Conservation (phyloP, 768 basidiomycete species). For the Aureoboletus auriporus region DNA sequence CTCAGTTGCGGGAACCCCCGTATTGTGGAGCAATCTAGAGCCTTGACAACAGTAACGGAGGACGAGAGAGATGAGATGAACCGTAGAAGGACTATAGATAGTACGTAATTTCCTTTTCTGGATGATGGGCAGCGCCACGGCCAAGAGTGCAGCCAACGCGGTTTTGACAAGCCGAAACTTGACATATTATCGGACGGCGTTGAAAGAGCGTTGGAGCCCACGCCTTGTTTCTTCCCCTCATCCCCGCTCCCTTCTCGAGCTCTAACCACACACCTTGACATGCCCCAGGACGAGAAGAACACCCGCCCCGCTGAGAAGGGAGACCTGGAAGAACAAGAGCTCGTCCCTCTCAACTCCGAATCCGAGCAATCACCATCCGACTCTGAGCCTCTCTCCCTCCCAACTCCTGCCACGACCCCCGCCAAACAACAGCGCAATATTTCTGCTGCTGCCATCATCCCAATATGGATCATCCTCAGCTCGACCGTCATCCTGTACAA, state of each 20-base stretch:
- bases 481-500: conserved; percentile 95
- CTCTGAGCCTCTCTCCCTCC: conserved; percentile 34
- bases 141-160: too few relatives aligned
- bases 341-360: background rate
- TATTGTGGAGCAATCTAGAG: too few relatives aligned
- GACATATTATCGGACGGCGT: too few relatives aligned
- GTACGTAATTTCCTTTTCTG: too few relatives aligned
- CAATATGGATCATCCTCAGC: conserved; percentile 88
- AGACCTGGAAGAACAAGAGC: conserved; percentile 15
- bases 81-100: too few relatives aligned
- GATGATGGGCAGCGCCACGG: too few relatives aligned
- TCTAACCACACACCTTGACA: too few relatives aligned
- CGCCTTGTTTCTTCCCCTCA: background rate
- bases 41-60: too few relatives aligned
- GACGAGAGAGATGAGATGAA: too few relatives aligned
- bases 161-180: too few relatives aligned
- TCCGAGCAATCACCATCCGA: conserved; percentile 2
- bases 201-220: background rate
- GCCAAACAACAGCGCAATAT: conserved; percentile 47
- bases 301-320: conserved; percentile 15
- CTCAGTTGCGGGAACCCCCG: too few relatives aligned
- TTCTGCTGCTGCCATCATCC: conserved; percentile 71
- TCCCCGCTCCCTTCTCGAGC: background rate
- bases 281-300: conserved; percentile 26
- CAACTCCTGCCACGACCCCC: conserved; percentile 52